These are phyloP conservation scores for Protomyces arabidopsidicola DNA, from an alignment of 1,139 yeast species.

Conservation along the genomic window DNA sequence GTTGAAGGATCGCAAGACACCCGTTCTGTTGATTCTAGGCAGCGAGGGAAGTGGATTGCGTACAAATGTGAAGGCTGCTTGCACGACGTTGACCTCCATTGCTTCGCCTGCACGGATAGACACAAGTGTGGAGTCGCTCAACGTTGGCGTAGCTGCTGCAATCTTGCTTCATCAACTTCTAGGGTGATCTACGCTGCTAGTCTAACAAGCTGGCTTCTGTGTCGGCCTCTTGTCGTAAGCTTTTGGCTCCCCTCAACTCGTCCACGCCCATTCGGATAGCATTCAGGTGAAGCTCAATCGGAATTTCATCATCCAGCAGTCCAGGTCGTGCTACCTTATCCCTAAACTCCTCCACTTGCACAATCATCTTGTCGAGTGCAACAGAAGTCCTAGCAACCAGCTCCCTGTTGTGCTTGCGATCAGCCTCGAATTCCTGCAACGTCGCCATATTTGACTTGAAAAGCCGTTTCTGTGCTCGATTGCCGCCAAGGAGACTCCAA, in stretches of 20 bases:
- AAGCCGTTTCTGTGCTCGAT: not conserved
- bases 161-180: conserved; percentile 3
- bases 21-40: conserved; percentile 10
- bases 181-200: not conserved
- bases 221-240: not conserved
- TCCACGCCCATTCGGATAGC: conserved; percentile 23
- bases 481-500: conserved; percentile 22
- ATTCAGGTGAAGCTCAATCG: conserved; percentile 18
- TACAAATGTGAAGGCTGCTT: conserved; percentile 4
- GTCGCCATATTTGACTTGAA: conserved; percentile 8
- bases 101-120: not conserved
- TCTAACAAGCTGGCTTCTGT: not conserved
- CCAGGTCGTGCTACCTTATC: conserved; percentile 18
- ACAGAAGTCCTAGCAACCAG: conserved; percentile 20
- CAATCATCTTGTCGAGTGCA: conserved; percentile 23
- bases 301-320: conserved; percentile 6
- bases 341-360: conserved; percentile 16
- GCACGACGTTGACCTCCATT: not conserved
- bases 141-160: conserved; percentile 19
- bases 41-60: conserved; percentile 17
- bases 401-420: conserved; percentile 5
- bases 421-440: conserved; percentile 8
- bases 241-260: conserved; percentile 8
- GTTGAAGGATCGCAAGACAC: not conserved
- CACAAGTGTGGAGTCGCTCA: conserved; percentile 11